These are phyloP conservation scores for Corniculantispora saksenae DNA, from an alignment of 2,329 filamentous ascomycete genomes.

Conservation along the genomic window DNA sequence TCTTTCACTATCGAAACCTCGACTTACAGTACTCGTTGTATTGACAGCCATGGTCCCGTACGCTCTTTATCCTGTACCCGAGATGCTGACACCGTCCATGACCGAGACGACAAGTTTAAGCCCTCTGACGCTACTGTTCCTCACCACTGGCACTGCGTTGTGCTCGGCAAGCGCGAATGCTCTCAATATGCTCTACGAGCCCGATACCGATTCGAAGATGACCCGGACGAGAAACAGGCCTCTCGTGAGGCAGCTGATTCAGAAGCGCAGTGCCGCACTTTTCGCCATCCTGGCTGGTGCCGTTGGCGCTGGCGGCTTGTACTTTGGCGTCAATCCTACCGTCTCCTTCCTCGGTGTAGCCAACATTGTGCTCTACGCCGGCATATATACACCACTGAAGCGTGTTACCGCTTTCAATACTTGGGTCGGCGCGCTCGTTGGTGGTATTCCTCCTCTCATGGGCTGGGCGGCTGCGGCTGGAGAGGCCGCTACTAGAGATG, in stretches of 20 bases:
- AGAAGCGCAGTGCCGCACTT: conserved; percentile 66
- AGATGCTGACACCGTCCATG: conserved; percentile 71
- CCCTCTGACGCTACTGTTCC: conserved; percentile 86
- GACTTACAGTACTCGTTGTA: conserved; percentile 86
- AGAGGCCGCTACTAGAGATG: conserved; percentile 75
- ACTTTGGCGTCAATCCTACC: conserved; percentile 91
- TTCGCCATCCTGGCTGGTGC: conserved; percentile 78
- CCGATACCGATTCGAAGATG: conserved; percentile 88
- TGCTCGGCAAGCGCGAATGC: conserved; percentile 91
- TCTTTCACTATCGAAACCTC: conserved; percentile 92
- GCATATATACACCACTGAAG: conserved; percentile 90
- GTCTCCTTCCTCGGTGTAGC: conserved; percentile 80
- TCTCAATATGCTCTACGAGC: conserved; percentile 97
- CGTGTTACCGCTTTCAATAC: conserved; percentile 85
- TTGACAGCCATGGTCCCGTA: conserved; percentile 90
- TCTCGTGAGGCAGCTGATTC: conserved; percentile 79
- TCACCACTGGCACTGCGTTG: conserved; percentile 84
- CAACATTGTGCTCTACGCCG: conserved; percentile 89
- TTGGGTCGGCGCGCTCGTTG: conserved; percentile 91
- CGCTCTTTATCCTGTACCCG: conserved; percentile 88
- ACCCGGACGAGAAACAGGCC: conserved; percentile 88
- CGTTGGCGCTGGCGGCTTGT: conserved; percentile 71
- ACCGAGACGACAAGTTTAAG: conserved; percentile 77
- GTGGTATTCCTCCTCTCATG: conserved; percentile 94
- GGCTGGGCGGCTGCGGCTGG: conserved; percentile 95